Evolutionary conservation across 352 stramenopile species (phyloP).

Genomic region (Phytophthora sp.): DNA sequence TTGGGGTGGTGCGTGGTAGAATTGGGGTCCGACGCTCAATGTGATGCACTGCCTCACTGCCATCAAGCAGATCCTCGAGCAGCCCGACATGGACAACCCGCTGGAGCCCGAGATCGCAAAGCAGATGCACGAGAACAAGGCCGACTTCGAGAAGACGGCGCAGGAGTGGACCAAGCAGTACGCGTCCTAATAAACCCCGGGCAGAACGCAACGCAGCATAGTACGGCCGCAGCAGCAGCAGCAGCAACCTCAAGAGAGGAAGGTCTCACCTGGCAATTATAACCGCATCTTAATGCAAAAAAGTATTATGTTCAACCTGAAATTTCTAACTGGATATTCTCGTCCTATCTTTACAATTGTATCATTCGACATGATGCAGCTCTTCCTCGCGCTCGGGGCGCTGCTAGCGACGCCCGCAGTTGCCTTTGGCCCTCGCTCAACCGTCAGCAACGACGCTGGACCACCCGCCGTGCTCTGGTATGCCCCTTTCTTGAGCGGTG

Average conservation of each 20-base stretch:
- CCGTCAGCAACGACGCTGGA: background rate
- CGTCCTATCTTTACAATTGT: conserved; percentile 19
- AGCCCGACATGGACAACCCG: conserved; percentile 96
- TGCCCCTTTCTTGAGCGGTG: conserved; percentile 91
- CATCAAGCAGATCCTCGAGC: conserved; percentile 95
- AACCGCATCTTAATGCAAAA: background rate
- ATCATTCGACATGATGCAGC: conserved; percentile 3
- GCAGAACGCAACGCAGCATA: background rate
- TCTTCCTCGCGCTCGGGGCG: conserved; percentile 12
- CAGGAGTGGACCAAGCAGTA: conserved; percentile 94
- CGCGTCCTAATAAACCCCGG: conserved; percentile 60
- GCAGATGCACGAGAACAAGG: conserved; percentile 92
- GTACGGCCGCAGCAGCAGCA: too few species aligned
- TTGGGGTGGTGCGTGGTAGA: conserved; percentile 43
- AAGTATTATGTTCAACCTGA: conserved; percentile 2
- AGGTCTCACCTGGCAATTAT: too few species aligned
- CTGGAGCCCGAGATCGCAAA: conserved; percentile 96
- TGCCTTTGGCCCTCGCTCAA: background rate
- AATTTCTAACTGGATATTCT: background rate
- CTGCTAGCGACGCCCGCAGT: conserved; percentile 6
- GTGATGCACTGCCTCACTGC: conserved; percentile 90
- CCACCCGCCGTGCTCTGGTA: conserved; percentile 83
- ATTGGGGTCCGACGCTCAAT: conserved; percentile 97
- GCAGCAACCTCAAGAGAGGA: too few species aligned
- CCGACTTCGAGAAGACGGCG: conserved; percentile 93